A percentile compares a stretch with the other conserved stretches of the same genome.
Conservation (phyloP, 371 early-diverging fungal species). For the Mucor plumbeus region DNA sequence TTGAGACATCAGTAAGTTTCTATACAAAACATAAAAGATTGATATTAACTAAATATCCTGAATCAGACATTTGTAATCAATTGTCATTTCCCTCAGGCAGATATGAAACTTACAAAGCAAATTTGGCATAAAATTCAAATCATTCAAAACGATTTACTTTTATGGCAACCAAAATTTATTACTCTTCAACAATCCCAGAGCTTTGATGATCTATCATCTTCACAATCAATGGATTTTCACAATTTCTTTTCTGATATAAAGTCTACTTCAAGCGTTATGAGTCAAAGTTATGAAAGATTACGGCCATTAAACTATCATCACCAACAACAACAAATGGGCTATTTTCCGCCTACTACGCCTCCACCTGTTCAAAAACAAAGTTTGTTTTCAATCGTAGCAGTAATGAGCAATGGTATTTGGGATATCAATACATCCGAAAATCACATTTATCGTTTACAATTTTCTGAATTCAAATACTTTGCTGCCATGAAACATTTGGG, state of each 20-base stretch:
- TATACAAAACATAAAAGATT: not conserved
- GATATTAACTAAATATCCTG: not conserved
- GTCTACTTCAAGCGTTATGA: conserved; percentile 31
- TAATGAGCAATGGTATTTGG: conserved; percentile 50
- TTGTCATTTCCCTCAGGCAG: conserved; percentile 69
- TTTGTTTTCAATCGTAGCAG: conserved; percentile 41
- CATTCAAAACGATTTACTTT: conserved; percentile 69
- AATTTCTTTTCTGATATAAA: conserved; percentile 6
- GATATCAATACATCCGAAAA: conserved; percentile 29
- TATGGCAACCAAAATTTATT: conserved; percentile 66
- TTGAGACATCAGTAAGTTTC: conserved; percentile 65
- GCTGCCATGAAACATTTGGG: conserved; percentile 62
- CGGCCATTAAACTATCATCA: not conserved
- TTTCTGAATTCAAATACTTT: conserved; percentile 63
- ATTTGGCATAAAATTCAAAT: conserved; percentile 71
- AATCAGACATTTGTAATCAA: conserved; percentile 62
- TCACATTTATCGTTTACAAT: conserved; percentile 48
- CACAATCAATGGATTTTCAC: not conserved
- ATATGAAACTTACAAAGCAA: conserved; percentile 61
- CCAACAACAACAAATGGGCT: not conserved
- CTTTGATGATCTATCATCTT: not conserved
- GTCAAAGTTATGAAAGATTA: conserved; percentile 42
- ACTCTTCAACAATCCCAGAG: conserved; percentile 2
- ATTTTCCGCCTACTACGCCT: not conserved
- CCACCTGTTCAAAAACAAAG: conserved; percentile 18